A percentile compares a stretch with the other conserved stretches of the same genome.
phyloP scores from a whole-genome alignment of 2,329 filamentous ascomycete genomes.

The Aspergillus brunneoviolaceus region DNA sequence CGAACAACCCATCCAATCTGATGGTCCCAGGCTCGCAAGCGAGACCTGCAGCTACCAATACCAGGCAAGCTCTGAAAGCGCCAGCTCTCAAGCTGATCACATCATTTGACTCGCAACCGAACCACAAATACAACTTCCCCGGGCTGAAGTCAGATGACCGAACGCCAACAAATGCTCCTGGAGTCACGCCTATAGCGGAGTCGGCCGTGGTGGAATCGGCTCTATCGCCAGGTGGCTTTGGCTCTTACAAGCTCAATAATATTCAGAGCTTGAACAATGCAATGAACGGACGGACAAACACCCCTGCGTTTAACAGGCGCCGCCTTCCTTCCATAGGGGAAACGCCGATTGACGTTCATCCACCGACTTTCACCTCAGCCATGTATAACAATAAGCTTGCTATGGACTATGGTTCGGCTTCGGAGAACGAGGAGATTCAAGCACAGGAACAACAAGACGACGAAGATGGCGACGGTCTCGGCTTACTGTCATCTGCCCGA shows the following conservation, averaged over 20 bases:
- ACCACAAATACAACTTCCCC: constrained; percentile 62
- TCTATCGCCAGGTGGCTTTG: constrained; percentile 66
- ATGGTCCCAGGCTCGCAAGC: constrained; percentile 26
- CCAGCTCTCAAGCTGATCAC: constrained; percentile 90
- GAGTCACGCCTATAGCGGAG: constrained; percentile 84
- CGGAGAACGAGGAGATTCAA: constrained; percentile 41
- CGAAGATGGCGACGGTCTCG: constrained; percentile 16
- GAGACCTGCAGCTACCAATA: constrained; percentile 51
- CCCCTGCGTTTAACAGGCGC: constrained; percentile 60
- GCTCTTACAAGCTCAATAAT: constrained; percentile 56
- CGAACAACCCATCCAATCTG: constrained; percentile 18
- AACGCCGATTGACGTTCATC: constrained; percentile 55
- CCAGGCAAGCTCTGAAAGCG: constrained; percentile 67
- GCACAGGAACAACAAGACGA: constrained; percentile 26
- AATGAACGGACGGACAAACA: constrained; percentile 63
- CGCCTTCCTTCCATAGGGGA: constrained; percentile 79
- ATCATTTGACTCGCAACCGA: constrained; percentile 62
- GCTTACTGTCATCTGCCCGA: constrained; percentile 44
- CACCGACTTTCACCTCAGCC: constrained; percentile 42
- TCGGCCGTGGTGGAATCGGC: constrained; percentile 63
- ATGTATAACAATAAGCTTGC: constrained; percentile 43
- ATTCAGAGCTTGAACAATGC: constrained; percentile 70
- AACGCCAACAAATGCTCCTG: constrained; percentile 73
- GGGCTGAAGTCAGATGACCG: constrained; percentile 54
- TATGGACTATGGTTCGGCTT: constrained; percentile 50